These are phyloP conservation scores for Piper longum DNA, from an alignment of 164 flowering plant species.

Conservation along the genomic window DNA sequence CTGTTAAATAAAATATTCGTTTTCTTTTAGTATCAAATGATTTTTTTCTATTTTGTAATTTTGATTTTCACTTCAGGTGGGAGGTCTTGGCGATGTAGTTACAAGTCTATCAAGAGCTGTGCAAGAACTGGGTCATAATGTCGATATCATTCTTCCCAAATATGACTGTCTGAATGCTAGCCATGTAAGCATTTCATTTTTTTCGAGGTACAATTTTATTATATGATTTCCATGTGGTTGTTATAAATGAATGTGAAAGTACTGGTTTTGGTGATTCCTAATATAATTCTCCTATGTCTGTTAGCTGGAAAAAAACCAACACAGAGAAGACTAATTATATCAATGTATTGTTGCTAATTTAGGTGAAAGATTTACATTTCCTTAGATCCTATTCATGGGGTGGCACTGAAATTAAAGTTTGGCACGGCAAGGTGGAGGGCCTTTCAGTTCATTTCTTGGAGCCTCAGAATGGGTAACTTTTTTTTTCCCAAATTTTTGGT, in stretches of 20 bases:
- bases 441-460: constrained; percentile 85
- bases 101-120: constrained; percentile 97
- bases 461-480: constrained; percentile 85
- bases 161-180: constrained; percentile 80
- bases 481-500: too few species aligned
- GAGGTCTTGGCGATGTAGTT: constrained; percentile 98
- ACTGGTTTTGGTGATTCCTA: too few species aligned
- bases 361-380: constrained; percentile 71
- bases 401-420: constrained; percentile 90
- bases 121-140: constrained; percentile 84
- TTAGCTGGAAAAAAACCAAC: too few species aligned
- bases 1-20: background rate
- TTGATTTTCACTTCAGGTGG: constrained; percentile 47
- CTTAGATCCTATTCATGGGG: constrained; percentile 56
- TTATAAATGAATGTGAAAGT: background rate
- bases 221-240: background rate
- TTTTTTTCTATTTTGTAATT: background rate
- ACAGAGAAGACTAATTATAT: too few species aligned
- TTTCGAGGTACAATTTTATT: background rate
- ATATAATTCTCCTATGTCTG: too few species aligned
- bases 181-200: constrained; percentile 45
- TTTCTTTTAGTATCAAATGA: background rate
- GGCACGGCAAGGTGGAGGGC: constrained; percentile 89
- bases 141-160: constrained; percentile 89
- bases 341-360: background rate